Percentiles rank a stretch among this genome's conserved stretches.
phyloP scores from a whole-genome alignment of 2,329 filamentous ascomycete species.

The Thelonectria blattea region DNA sequence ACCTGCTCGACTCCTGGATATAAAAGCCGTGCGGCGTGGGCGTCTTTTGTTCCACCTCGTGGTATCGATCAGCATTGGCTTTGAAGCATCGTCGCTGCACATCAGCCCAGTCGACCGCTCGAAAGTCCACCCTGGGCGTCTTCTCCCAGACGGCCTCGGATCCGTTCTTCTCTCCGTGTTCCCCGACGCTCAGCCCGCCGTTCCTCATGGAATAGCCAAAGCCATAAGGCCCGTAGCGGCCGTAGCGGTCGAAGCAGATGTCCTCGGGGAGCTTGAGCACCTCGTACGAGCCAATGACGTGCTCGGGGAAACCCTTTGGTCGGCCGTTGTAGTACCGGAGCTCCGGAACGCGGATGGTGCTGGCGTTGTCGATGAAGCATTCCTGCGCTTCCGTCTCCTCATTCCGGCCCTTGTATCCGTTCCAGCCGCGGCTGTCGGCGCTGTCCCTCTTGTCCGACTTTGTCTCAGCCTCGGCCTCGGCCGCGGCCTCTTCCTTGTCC shows the following conservation, averaged over 20 bases:
- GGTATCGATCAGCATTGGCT: constrained; percentile 75
- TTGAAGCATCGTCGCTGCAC: constrained; percentile 76
- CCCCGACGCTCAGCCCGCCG: constrained; percentile 84
- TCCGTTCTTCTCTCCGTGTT: constrained; percentile 83
- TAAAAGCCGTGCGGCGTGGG: constrained; percentile 58
- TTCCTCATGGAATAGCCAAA: constrained; percentile 80
- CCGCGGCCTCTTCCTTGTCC: constrained; percentile 19
- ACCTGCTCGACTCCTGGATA: constrained; percentile 44
- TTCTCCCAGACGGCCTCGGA: constrained; percentile 79
- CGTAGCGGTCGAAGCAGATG: constrained; percentile 92
- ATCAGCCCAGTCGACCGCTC: constrained; percentile 78
- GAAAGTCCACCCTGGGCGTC: constrained; percentile 76
- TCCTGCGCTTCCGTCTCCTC: constrained; percentile 64
- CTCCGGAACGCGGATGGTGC: constrained; percentile 69
- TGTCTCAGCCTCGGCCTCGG: constrained; percentile 14
- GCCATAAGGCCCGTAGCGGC: constrained; percentile 86
- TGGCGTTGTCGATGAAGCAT: constrained; percentile 78
- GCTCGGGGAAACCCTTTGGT: constrained; percentile 82
- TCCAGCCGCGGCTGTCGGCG: constrained; percentile 43
- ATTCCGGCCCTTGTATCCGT: constrained; percentile 42
- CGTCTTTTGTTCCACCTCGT: constrained; percentile 49
- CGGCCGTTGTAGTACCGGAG: constrained; percentile 79
- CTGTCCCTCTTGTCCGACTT: constrained; percentile 25
- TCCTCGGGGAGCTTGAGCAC: constrained; percentile 79
- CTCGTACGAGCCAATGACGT: constrained; percentile 86